These are phyloP conservation scores for Endotrypanum monterogeii DNA, from an alignment of 208 protist species.

Conservation along the genomic window DNA sequence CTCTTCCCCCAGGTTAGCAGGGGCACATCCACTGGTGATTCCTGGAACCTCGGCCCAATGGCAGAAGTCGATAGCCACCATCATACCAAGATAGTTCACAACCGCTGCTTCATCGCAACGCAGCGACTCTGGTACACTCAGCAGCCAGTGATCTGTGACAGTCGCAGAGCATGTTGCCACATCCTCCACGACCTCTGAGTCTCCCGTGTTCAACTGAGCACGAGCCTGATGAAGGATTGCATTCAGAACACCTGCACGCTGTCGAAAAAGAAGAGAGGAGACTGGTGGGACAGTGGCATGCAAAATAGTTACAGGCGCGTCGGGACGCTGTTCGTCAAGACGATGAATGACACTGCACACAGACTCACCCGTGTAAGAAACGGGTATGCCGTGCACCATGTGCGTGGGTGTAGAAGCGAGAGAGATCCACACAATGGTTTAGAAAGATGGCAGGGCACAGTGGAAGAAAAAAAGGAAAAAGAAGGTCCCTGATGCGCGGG, in stretches of 20 bases:
- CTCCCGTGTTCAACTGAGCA: constrained; percentile 6
- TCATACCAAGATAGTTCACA: constrained; percentile 78
- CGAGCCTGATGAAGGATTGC: constrained; percentile 1
- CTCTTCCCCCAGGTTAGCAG: constrained; percentile 32
- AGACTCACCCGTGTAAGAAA: constrained; percentile 21
- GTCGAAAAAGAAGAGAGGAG: neutral
- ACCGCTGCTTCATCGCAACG: constrained; percentile 30
- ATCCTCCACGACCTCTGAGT: neutral
- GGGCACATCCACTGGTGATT: neutral
- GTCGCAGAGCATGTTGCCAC: neutral
- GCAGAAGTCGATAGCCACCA: constrained; percentile 86
- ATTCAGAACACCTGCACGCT: constrained; percentile 8
- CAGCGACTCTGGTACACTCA: constrained; percentile 51
- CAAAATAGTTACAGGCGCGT: constrained; percentile 7
- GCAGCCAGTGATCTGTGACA: constrained; percentile 52
- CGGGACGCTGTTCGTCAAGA: constrained; percentile 13
- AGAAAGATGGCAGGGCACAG: too few relatives aligned
- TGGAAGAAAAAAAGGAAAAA: too few relatives aligned
- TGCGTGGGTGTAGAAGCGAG: neutral
- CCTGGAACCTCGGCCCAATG: constrained; percentile 69
- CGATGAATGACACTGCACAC: constrained; percentile 14
- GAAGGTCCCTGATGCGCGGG: too few relatives aligned
- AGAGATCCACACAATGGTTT: too few relatives aligned
- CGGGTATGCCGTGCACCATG: neutral
- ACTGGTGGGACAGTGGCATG: constrained; percentile 30